These are phyloP conservation scores for Cyclotella kingstonii DNA, from an alignment of 108 stramenopile species.

Conservation along the genomic window DNA sequence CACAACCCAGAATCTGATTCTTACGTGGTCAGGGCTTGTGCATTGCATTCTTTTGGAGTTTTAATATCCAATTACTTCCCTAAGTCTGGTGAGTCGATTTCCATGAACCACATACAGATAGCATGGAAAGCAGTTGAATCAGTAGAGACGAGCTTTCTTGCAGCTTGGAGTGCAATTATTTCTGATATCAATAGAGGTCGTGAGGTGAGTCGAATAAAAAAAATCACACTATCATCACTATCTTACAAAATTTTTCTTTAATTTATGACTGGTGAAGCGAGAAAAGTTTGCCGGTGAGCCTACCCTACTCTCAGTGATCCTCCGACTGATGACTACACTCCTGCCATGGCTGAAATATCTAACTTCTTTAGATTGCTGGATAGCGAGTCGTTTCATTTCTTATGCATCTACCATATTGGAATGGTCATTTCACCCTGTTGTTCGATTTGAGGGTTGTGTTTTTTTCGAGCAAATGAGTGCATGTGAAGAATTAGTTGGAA, in stretches of 20 bases:
- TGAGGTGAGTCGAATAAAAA: constrained; percentile 21
- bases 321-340: constrained; percentile 79
- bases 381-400: constrained; percentile 61
- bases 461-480: constrained; percentile 72
- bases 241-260: background rate
- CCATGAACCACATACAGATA: constrained; percentile 53
- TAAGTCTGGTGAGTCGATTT: constrained; percentile 18
- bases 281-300: constrained; percentile 64
- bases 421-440: constrained; percentile 51
- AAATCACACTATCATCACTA: background rate
- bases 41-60: constrained; percentile 71
- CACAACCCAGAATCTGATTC: constrained; percentile 50
- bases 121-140: constrained; percentile 68
- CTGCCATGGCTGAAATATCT: constrained; percentile 54
- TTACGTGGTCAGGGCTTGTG: constrained; percentile 57
- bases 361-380: constrained; percentile 40
- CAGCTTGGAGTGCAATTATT: constrained; percentile 66
- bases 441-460: constrained; percentile 63
- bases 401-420: constrained; percentile 64
- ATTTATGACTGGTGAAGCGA: constrained; percentile 1
- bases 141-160: constrained; percentile 72
- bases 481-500: constrained; percentile 31
- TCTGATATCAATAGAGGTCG: constrained; percentile 57
- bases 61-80: constrained; percentile 66
- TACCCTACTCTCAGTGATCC: constrained; percentile 60